A percentile compares a stretch with the other conserved stretches of the same genome.
These are phyloP conservation scores for Vitis hybrid DNA, from an alignment of 177 flowering plant species.

Conservation along the genomic window DNA sequence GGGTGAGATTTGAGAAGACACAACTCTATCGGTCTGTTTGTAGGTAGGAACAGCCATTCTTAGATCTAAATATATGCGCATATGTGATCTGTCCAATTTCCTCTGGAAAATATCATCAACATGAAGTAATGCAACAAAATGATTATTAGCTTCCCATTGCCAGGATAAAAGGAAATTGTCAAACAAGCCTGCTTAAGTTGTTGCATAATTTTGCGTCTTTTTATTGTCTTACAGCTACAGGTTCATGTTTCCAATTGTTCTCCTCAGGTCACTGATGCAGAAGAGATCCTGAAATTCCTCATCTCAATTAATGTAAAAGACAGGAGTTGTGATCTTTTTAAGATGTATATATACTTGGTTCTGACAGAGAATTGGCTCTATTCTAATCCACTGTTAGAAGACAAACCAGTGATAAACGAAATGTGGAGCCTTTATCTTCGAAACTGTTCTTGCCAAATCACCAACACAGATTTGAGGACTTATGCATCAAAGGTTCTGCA, in stretches of 20 bases:
- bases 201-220: too few relatives aligned
- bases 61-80: too few relatives aligned
- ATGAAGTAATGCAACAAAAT: too few relatives aligned
- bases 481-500: constrained; percentile 72
- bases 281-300: constrained; percentile 50
- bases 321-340: constrained; percentile 57
- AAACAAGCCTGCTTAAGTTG: too few relatives aligned
- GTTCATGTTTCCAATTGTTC: background rate
- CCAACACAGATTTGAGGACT: constrained; percentile 67
- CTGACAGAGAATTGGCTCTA: constrained; percentile 77
- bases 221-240: background rate
- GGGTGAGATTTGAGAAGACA: too few relatives aligned
- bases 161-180: too few relatives aligned
- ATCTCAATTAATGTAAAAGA: constrained; percentile 61
- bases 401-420: constrained; percentile 36
- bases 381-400: constrained; percentile 31
- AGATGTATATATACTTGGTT: constrained; percentile 57
- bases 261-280: constrained; percentile 45
- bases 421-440: constrained; percentile 67
- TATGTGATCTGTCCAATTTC: too few relatives aligned
- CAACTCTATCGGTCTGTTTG: too few relatives aligned
- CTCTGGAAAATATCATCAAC: too few relatives aligned
- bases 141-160: too few relatives aligned
- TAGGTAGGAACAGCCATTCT: too few relatives aligned
- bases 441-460: constrained; percentile 69